Conservation (phyloP, 192 early-diverging fungal species). For the Coemansia sp. region DNA sequence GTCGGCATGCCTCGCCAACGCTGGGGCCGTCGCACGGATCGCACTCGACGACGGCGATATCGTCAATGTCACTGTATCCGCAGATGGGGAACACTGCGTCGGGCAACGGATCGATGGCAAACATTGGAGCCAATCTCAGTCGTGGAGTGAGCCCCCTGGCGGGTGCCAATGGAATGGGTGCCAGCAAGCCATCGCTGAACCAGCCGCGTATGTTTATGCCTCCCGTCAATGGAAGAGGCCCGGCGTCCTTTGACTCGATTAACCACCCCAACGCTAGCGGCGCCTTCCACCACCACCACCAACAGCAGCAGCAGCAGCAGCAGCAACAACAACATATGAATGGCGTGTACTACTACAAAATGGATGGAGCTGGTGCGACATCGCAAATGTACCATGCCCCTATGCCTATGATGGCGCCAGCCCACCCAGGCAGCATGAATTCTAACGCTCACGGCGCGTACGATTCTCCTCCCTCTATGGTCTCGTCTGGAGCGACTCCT, state of each 20-base stretch:
- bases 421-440: slow-evolving; percentile 13
- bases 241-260: slow-evolving; percentile 8
- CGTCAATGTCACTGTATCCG: slow-evolving; percentile 44
- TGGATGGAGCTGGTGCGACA: slow-evolving; percentile 25
- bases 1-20: slow-evolving; percentile 53
- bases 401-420: slow-evolving; percentile 32
- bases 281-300: slow-evolving; percentile 21
- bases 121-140: slow-evolving; percentile 26
- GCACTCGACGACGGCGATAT: slow-evolving; percentile 32
- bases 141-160: slow-evolving; percentile 40
- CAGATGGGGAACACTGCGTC: slow-evolving; percentile 14
- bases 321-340: slow-evolving; percentile 23
- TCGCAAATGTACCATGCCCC: slow-evolving; percentile 21
- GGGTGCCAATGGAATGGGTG: neutral
- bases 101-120: slow-evolving; percentile 1
- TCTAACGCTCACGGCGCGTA: slow-evolving; percentile 1
- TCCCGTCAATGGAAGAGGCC: slow-evolving; percentile 8
- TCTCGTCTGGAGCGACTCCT: slow-evolving; percentile 2
- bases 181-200: slow-evolving; percentile 5
- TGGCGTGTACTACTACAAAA: slow-evolving; percentile 45
- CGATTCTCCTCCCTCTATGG: slow-evolving; percentile 1
- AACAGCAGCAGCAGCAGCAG: slow-evolving; percentile 22
- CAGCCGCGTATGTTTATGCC: slow-evolving; percentile 26
- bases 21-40: slow-evolving; percentile 42
- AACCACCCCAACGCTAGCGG: slow-evolving; percentile 6